Conservation (phyloP, 75 land plant genomes). For the Chamaecyparis obtusa region DNA sequence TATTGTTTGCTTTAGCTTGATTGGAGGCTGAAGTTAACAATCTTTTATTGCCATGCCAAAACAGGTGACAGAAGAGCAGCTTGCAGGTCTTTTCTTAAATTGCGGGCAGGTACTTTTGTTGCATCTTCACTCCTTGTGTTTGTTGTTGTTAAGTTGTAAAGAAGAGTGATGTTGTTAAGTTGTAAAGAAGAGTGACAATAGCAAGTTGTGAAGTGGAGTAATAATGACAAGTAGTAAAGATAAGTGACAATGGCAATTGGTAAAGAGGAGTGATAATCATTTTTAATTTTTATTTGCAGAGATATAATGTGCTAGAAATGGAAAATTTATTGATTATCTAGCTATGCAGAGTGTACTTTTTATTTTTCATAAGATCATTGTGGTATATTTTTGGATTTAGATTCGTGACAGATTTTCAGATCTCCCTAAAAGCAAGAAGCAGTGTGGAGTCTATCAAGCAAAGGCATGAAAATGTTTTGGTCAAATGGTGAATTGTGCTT, state of each 20-base stretch:
- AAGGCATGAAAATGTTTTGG: not conserved
- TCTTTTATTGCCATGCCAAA: not conserved
- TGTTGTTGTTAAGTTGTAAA: not conserved
- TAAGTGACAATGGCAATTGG: not conserved
- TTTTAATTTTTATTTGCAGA: not conserved
- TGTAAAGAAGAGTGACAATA: too few relatives aligned
- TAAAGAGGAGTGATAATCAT: not conserved
- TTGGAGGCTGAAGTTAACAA: not conserved
- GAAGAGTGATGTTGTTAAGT: not conserved
- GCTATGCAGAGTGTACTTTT: not conserved
- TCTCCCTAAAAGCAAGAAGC: not conserved
- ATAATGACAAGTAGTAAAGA: not conserved
- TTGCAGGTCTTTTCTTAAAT: slow-evolving; percentile 68
- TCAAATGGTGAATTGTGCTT: not conserved
- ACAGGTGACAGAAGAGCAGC: slow-evolving; percentile 82
- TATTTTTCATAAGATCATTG: not conserved
- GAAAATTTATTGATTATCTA: not conserved
- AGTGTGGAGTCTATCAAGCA: not conserved
- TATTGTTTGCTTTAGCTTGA: not conserved
- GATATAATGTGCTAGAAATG: not conserved
- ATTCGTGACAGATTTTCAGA: not conserved
- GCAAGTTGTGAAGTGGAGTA: not conserved
- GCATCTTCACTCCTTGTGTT: not conserved
- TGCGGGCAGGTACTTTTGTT: slow-evolving; percentile 68
- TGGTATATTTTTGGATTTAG: not conserved